Evolutionary conservation across 345 rosid species (phyloP).

Genomic region (Eucalyptus viminalis): DNA sequence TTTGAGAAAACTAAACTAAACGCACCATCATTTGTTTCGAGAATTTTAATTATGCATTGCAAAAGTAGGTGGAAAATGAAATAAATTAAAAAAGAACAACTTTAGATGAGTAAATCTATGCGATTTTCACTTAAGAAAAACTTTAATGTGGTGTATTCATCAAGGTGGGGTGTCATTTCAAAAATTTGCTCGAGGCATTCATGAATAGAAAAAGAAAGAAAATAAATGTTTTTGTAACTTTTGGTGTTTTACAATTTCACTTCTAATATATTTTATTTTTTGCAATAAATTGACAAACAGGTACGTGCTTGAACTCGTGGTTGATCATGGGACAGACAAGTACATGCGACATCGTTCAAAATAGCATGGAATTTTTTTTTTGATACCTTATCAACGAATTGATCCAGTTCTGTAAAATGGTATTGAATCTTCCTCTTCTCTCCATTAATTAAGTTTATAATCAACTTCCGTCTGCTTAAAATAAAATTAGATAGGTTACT

Average conservation of each 20-base stretch:
- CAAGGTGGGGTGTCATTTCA: background rate
- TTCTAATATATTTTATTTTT: background rate
- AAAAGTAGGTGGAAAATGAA: background rate
- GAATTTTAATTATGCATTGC: background rate
- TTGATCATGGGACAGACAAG: background rate
- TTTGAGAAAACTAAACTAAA: rapidly evolving
- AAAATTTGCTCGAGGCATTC: background rate
- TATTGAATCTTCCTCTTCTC: background rate
- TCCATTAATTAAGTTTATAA: background rate
- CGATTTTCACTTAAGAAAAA: background rate
- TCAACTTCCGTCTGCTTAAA: background rate
- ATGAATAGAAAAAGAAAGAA: background rate
- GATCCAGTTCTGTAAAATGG: background rate
- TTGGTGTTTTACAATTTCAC: background rate
- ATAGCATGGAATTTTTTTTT: background rate
- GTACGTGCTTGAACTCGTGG: background rate
- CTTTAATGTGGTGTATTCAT: background rate
- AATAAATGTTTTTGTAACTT: background rate
- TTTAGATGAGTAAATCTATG: background rate
- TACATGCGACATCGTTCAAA: background rate
- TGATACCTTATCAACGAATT: background rate
- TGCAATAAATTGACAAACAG: background rate
- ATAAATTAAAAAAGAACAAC: background rate
- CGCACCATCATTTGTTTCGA: rapidly evolving
- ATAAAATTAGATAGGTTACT: background rate